Evolutionary conservation across 129 eudicot genomes (phyloP), one percentile per base, ranked within the genome.

Genomic region (Smallanthus sonchifolius): DNA sequence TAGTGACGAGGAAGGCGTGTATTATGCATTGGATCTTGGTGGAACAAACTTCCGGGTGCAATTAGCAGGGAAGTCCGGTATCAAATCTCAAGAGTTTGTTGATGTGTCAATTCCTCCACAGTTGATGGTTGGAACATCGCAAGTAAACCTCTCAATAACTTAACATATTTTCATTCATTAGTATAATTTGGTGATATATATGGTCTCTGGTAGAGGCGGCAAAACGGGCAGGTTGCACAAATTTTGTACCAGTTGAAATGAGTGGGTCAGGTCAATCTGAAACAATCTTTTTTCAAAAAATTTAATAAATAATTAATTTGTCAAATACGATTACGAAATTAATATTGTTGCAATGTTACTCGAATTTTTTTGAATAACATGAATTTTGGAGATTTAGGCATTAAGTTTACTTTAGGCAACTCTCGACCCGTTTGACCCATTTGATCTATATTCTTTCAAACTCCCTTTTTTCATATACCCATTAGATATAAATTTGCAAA

Each of bases 31-130:
- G 82, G 98, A 93, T 83, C 96, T 93, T 67, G 98, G 98, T 15
- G 98, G 98, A 34, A 90, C 98, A 81, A 93, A 93, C 71, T 93
- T 93, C 69, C 87, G 95, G 19, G 98, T 93, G 24, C 92, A 87
- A 49, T 83, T 93, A 71, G 85, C 86, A 70, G 96, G 96, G 76
- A 84, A 72, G 73, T 75, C 81, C 0, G 85, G 91, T 35, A 75
- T 93, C 72, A 67, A 81, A 67, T 79, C 74, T 69, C 90, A 88
- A 72, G 96, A 93, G 80, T 90, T 87, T 28, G 81, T 78, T 4
- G 98, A 93, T 85, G 96, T 80, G 36, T 79, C 96, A 6, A 93
- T 93, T 55, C 96, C 98, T 45, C 86, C 82, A 32, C 84, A 82
- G 19, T 75, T 93, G 77, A 93, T 93, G 98, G 79, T 87, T 83